Conservation (phyloP, 352 stramenopile genomes). For the Globisporangium spiculum region DNA sequence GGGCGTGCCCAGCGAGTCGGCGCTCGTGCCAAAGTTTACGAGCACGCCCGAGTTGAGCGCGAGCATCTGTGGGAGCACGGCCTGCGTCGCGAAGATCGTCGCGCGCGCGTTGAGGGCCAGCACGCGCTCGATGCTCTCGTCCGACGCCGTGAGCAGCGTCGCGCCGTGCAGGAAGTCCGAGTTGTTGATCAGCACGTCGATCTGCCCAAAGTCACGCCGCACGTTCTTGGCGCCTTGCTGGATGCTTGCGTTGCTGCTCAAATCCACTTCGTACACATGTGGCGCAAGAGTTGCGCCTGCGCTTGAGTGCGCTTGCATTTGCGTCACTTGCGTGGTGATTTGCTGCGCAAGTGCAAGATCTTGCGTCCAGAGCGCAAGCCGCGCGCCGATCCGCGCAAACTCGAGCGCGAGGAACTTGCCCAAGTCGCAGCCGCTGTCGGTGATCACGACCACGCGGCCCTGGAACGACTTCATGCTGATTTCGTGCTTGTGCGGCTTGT, state of each 20-base stretch:
- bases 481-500: not conserved
- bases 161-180: conserved; percentile 41
- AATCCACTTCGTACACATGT: conserved; percentile 20
- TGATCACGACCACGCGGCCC: conserved; percentile 37
- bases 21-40: conserved; percentile 34
- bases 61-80: conserved; percentile 48
- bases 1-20: conserved; percentile 29
- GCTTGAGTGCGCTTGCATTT: not conserved
- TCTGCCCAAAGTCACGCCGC: conserved; percentile 17
- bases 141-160: conserved; percentile 26
- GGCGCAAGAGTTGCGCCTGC: not conserved
- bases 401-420: conserved; percentile 28
- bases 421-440: conserved; percentile 27
- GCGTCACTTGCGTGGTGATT: not conserved
- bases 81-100: conserved; percentile 37
- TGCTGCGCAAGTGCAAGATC: conserved; percentile 9
- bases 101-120: conserved; percentile 38
- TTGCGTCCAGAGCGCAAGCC: conserved; percentile 19
- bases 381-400: conserved; percentile 23
- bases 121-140: conserved; percentile 24
- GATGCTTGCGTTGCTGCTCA: conserved; percentile 21
- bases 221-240: conserved; percentile 11
- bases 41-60: conserved; percentile 25
- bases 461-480: conserved; percentile 19
- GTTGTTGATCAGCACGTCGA: conserved; percentile 53